These are phyloP conservation scores for Macrophomina phaseolina DNA, from an alignment of 2,329 filamentous ascomycete genomes.

Conservation along the genomic window DNA sequence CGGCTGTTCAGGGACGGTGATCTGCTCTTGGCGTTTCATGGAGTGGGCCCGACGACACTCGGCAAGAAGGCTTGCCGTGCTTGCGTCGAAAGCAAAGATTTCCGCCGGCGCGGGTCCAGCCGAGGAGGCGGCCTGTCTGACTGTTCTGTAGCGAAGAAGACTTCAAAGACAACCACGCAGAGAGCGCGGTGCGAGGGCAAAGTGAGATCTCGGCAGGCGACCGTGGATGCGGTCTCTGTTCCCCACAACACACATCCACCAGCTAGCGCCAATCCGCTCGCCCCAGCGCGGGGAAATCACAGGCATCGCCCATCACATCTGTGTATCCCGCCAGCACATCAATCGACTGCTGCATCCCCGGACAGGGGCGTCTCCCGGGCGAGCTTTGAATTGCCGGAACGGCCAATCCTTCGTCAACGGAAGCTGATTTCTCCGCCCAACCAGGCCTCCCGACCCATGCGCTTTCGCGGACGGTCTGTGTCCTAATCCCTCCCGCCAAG, in stretches of 20 bases:
- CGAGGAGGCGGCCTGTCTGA: not conserved
- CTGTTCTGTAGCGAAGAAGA: not conserved
- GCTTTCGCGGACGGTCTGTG: not conserved
- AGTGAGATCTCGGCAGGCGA: not conserved
- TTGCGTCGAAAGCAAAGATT: not conserved
- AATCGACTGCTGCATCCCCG: not conserved
- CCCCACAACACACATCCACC: not conserved
- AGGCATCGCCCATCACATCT: not conserved
- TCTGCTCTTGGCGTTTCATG: slow-evolving; percentile 19
- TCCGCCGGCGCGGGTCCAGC: not conserved
- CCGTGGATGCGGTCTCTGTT: not conserved
- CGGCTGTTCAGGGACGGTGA: slow-evolving; percentile 2
- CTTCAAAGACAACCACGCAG: too few relatives aligned
- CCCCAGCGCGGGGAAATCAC: not conserved
- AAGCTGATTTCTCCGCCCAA: slow-evolving; percentile 20
- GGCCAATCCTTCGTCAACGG: slow-evolving; percentile 2
- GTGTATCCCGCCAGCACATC: not conserved
- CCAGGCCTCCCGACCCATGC: not conserved
- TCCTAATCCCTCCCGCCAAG: slow-evolving; percentile 2
- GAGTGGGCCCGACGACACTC: not conserved
- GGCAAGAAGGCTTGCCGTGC: not conserved
- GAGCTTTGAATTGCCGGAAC: not conserved
- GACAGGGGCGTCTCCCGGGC: not conserved
- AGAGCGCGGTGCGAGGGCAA: too few relatives aligned
- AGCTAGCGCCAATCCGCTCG: not conserved